phyloP scores from a whole-genome alignment of 805 yeast genomes.

The Wickerhamiella spandovensis region DNA sequence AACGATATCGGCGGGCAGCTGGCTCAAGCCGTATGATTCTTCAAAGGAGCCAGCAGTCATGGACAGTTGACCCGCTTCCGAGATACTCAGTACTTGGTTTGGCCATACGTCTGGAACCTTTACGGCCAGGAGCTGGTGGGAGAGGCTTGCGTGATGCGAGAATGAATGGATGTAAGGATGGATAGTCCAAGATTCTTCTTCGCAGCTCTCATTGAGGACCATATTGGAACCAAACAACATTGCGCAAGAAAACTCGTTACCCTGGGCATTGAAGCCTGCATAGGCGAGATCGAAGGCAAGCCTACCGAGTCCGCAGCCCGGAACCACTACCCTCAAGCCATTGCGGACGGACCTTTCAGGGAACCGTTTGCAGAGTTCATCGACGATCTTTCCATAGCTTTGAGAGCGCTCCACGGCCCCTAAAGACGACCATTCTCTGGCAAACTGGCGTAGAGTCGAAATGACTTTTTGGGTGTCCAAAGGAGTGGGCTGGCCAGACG shows the following conservation, averaged over 20 bases:
- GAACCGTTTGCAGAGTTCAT: conserved; percentile 21
- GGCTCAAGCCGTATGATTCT: conserved; percentile 35
- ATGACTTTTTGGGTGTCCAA: conserved; percentile 44
- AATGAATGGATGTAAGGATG: conserved; percentile 44
- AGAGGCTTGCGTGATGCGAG: conserved; percentile 43
- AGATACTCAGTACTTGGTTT: conserved; percentile 5
- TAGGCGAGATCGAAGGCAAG: conserved; percentile 54
- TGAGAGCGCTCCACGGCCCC: conserved; percentile 46
- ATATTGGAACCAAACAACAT: conserved; percentile 50
- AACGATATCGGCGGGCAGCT: conserved; percentile 24
- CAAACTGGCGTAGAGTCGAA: conserved; percentile 48
- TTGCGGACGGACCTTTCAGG: not conserved
- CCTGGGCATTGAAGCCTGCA: conserved; percentile 40
- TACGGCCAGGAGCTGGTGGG: conserved; percentile 41
- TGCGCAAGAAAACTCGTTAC: conserved; percentile 67
- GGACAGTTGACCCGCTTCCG: conserved; percentile 33
- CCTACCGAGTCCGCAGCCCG: conserved; percentile 85
- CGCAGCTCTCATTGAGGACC: conserved; percentile 17
- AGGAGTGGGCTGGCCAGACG: not conserved
- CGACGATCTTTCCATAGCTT: conserved; percentile 36
- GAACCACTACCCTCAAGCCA: conserved; percentile 40
- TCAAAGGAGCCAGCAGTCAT: conserved; percentile 63
- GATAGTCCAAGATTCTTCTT: conserved; percentile 13
- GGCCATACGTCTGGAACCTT: conserved; percentile 25
- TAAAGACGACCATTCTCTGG: conserved; percentile 61